These are phyloP conservation scores for Triglochin maritima DNA, from an alignment of 106 monocot species.

Conservation along the genomic window DNA sequence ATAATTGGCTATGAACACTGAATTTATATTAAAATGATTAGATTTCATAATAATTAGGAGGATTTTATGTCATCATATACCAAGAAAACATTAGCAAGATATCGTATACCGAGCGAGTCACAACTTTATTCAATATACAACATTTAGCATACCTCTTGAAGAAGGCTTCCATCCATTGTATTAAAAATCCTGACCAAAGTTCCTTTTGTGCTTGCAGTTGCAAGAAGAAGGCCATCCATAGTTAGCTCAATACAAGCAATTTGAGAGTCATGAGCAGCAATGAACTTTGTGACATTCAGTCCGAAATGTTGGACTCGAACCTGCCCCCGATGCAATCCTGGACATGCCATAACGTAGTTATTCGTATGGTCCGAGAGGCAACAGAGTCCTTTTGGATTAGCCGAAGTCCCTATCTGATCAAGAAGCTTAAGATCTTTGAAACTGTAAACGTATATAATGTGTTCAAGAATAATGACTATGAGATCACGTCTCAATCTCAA, in stretches of 20 bases:
- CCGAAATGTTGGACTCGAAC: constrained; percentile 87
- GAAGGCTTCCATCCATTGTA: constrained; percentile 78
- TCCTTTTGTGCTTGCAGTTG: constrained; percentile 83
- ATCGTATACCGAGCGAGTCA: too few relatives aligned
- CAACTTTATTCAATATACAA: too few relatives aligned
- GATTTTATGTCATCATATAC: too few relatives aligned
- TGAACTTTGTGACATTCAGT: constrained; percentile 68
- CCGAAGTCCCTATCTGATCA: constrained; percentile 70
- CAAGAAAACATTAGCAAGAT: too few relatives aligned
- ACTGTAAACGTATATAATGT: constrained; percentile 76
- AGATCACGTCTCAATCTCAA: constrained; percentile 60
- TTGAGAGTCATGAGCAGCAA: constrained; percentile 74
- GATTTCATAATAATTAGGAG: too few relatives aligned
- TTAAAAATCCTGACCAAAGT: constrained; percentile 90
- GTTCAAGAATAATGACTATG: constrained; percentile 82
- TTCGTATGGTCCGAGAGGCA: constrained; percentile 71
- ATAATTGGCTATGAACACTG: too few relatives aligned
- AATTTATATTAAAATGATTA: too few relatives aligned
- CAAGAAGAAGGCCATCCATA: constrained; percentile 83
- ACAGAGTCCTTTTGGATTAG: constrained; percentile 80
- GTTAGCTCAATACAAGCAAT: constrained; percentile 72
- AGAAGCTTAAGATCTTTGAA: constrained; percentile 78
- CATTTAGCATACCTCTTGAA: constrained; percentile 69
- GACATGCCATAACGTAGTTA: constrained; percentile 72
- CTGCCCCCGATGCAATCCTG: constrained; percentile 58